These are phyloP conservation scores for Aegilops sharonensis DNA, from an alignment of 176 grass and related monocot genomes.

Conservation along the genomic window DNA sequence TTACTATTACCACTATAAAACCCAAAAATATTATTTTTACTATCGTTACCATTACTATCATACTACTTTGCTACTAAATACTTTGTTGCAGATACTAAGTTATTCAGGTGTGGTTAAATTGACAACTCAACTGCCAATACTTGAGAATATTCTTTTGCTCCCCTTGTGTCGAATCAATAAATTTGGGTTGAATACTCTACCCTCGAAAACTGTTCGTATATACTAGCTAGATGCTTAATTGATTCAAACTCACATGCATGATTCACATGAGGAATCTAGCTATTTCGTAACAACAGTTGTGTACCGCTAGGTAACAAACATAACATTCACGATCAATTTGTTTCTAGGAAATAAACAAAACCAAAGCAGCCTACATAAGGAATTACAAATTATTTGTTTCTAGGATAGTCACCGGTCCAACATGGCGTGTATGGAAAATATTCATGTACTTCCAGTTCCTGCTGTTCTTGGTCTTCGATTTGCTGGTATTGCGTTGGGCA, in stretches of 20 bases:
- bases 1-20: no score
- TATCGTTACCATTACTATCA: no score
- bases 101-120: no score
- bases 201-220: no score
- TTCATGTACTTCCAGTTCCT: background rate
- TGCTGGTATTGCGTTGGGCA: background rate
- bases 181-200: no score
- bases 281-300: background rate
- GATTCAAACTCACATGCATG: background rate
- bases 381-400: background rate
- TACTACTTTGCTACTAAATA: no score
- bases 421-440: background rate
- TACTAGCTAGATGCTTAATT: background rate
- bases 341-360: background rate
- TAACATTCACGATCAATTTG: background rate
- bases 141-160: no score
- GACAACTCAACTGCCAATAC: no score
- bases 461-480: background rate
- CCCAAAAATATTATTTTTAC: no score
- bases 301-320: background rate
- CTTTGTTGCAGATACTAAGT: no score
- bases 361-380: background rate
- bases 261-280: background rate
- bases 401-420: background rate
- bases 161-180: no score